Evolutionary conservation across 495 filamentous ascomycete species (phyloP).

Genomic region (Tuber umbilicatum): DNA sequence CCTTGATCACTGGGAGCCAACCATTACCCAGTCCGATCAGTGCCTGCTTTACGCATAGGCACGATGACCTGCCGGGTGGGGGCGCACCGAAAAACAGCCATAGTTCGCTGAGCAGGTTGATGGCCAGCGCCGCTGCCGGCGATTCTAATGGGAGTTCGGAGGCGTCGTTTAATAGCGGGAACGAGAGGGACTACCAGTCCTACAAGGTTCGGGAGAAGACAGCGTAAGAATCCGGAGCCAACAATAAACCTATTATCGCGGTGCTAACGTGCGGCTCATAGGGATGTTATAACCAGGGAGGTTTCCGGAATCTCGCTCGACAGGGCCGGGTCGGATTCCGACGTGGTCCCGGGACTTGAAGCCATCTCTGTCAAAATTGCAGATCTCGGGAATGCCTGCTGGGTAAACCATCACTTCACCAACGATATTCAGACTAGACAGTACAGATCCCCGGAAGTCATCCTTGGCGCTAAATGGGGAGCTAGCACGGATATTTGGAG

Average conservation of each 20-base stretch:
- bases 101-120: conserved; percentile 73
- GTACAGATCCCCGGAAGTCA: conserved; percentile 95
- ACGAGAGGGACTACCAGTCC: conserved; percentile 54
- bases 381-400: conserved; percentile 96
- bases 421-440: conserved; percentile 98
- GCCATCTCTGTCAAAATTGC: conserved; percentile 99
- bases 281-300: conserved; percentile 82
- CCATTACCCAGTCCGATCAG: conserved; percentile 92
- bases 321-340: conserved; percentile 53
- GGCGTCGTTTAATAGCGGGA: conserved; percentile 42
- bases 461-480: conserved; percentile 94
- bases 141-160: conserved; percentile 36
- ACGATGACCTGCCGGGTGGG: conserved; percentile 48
- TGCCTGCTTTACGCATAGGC: conserved; percentile 67
- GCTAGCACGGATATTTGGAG: conserved; percentile 99
- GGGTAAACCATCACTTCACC: conserved; percentile 97
- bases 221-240: conserved; percentile 57
- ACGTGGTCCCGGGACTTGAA: conserved; percentile 49
- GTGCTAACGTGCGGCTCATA: conserved; percentile 41
- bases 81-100: conserved; percentile 55
- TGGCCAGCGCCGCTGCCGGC: conserved; percentile 33
- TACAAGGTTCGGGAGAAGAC: conserved; percentile 90
- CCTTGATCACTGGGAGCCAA: conserved; percentile 94
- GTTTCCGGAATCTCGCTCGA: conserved; percentile 92
- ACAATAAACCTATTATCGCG: conserved; percentile 18